phyloP scores from a whole-genome alignment of 2,329 filamentous ascomycete species.

The Cyphellophora attinorum region DNA sequence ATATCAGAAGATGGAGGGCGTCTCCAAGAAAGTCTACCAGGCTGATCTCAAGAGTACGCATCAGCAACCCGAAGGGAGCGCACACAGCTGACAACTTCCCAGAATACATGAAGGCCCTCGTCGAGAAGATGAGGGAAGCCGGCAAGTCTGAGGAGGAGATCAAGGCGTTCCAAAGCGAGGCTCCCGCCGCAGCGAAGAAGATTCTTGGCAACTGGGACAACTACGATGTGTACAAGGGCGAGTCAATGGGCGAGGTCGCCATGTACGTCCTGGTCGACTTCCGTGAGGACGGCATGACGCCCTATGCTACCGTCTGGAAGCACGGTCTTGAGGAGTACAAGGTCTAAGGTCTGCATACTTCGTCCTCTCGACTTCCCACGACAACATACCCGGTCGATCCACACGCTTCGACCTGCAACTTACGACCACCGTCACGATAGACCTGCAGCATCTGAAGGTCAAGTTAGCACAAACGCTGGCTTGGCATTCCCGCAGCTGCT shows the following conservation, averaged over 20 bases:
- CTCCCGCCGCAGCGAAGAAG: conserved; percentile 68
- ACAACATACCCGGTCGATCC: too few species aligned
- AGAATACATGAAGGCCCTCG: conserved; percentile 91
- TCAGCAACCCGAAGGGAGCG: not conserved
- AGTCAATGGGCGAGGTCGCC: conserved; percentile 85
- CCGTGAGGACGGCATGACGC: conserved; percentile 89
- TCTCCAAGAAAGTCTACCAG: conserved; percentile 76
- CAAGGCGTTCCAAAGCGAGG: conserved; percentile 70
- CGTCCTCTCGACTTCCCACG: too few species aligned
- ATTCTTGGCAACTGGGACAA: conserved; percentile 86
- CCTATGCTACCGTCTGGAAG: conserved; percentile 89
- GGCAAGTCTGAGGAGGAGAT: conserved; percentile 56
- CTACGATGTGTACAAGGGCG: conserved; percentile 88
- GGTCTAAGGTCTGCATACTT: conserved; percentile 70
- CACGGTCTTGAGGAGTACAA: conserved; percentile 82
- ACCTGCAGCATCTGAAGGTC: too few species aligned
- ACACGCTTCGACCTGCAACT: too few species aligned
- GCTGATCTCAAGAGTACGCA: conserved; percentile 71
- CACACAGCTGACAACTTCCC: conserved; percentile 1
- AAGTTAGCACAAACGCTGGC: too few species aligned
- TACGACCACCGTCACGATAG: too few species aligned
- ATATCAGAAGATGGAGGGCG: conserved; percentile 44
- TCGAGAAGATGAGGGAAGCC: conserved; percentile 56
- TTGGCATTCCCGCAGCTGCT: too few species aligned
- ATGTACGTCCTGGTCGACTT: conserved; percentile 64